Evolutionary conservation across 176 grass and related monocot genomes (phyloP).

Genomic region (Chloris gayana): DNA sequence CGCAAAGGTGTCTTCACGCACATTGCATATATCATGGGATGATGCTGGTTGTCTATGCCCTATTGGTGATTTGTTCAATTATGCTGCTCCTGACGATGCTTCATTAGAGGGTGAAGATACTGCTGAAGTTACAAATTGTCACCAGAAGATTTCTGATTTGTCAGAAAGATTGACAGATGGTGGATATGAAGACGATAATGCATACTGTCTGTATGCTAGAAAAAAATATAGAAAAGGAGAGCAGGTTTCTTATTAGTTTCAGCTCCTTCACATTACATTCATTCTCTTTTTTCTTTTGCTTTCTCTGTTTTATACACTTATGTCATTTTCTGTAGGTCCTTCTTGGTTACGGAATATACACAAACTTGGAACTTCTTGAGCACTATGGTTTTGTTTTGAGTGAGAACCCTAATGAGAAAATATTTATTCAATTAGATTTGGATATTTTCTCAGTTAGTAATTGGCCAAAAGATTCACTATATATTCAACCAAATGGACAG

Average conservation of each 20-base stretch:
- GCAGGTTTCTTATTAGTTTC: slow-evolving; percentile 54
- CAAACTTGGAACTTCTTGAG: slow-evolving; percentile 87
- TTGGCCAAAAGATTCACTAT: slow-evolving; percentile 74
- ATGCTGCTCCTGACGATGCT: slow-evolving; percentile 70
- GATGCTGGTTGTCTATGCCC: slow-evolving; percentile 90
- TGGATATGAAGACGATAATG: slow-evolving; percentile 67
- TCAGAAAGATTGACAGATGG: slow-evolving; percentile 79
- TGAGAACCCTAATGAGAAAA: slow-evolving; percentile 87
- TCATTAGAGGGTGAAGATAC: slow-evolving; percentile 42
- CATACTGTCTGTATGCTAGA: slow-evolving; percentile 86
- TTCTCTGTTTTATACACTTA: not conserved
- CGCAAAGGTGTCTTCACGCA: slow-evolving; percentile 79
- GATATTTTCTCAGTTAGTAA: slow-evolving; percentile 48
- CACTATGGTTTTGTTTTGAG: slow-evolving; percentile 90
- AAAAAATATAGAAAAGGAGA: slow-evolving; percentile 76
- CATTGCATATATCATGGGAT: slow-evolving; percentile 96
- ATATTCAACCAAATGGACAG: slow-evolving; percentile 71
- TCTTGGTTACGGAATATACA: slow-evolving; percentile 79
- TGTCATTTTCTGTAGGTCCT: slow-evolving; percentile 61
- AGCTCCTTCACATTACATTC: not conserved
- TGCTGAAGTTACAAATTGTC: slow-evolving; percentile 31
- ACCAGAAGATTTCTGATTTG: slow-evolving; percentile 26
- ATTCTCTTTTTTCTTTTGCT: not conserved
- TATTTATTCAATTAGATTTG: slow-evolving; percentile 72
- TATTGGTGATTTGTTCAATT: slow-evolving; percentile 96